Conservation (phyloP, 1,284 basidiomycete species). For the Austroboletus sp. region DNA sequence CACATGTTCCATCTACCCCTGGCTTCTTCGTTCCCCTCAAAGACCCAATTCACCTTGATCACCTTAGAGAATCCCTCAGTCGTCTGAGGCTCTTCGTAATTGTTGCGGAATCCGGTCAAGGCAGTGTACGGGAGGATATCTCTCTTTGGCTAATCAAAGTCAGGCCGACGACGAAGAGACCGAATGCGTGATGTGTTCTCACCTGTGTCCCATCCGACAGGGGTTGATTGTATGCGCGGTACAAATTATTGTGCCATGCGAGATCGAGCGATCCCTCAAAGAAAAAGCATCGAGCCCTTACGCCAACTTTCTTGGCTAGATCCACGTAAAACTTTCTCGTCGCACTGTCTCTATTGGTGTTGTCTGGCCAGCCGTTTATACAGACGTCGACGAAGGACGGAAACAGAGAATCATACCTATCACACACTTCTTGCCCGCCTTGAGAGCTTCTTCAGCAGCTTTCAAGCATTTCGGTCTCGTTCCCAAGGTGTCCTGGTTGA, state of each 20-base stretch:
- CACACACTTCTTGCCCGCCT: constrained; percentile 60
- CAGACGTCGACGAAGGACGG: not conserved
- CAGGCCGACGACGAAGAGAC: constrained; percentile 5
- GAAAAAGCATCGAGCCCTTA: constrained; percentile 50
- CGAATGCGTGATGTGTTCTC: constrained; percentile 10
- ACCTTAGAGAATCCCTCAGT: constrained; percentile 75
- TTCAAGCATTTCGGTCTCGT: constrained; percentile 70
- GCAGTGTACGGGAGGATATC: constrained; percentile 60
- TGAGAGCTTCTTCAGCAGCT: constrained; percentile 52
- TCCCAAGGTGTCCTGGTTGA: constrained; percentile 81
- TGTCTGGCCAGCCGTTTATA: constrained; percentile 48
- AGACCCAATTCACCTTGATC: constrained; percentile 70
- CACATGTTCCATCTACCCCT: constrained; percentile 70
- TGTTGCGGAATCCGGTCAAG: constrained; percentile 53
- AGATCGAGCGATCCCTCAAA: constrained; percentile 71
- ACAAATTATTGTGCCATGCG: constrained; percentile 86
- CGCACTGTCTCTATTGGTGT: constrained; percentile 70
- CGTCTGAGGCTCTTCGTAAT: constrained; percentile 59
- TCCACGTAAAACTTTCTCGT: constrained; percentile 68
- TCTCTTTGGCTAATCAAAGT: constrained; percentile 39
- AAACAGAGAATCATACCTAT: constrained; percentile 48
- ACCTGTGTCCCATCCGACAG: constrained; percentile 39
- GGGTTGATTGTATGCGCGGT: constrained; percentile 62
- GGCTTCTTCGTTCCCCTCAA: constrained; percentile 69
- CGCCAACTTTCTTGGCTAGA: constrained; percentile 50